Base-by-base conservation (phyloP, 805 yeast genomes). In the Zygoascus flipseniorum region DNA sequence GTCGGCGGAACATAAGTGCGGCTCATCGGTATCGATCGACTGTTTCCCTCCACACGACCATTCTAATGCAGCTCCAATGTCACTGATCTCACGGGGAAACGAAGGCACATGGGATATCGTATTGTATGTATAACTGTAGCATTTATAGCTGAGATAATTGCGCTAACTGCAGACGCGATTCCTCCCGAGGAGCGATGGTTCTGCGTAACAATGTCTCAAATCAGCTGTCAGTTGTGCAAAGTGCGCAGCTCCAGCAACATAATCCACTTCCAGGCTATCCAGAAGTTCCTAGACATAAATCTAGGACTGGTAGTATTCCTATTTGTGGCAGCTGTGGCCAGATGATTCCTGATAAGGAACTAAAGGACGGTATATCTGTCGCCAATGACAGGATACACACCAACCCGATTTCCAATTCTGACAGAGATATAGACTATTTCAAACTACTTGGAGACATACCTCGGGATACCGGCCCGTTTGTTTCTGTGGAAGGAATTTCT, bases 251-350 rank as follows among this genome's bases (percentile, higher is more conserved):
- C 13, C 39, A n/a, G 16, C 39, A 35, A 8, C 39, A 35, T 13
- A 13, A 13, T 13, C 39, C 39, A 35, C 31, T 31, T 18, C 18
- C n/a, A 2, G 41, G 20, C n/a, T 31, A 20, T 14, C 16, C n/a
- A 11, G 23, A 26, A n/a, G 20, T 31, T 32, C n/a, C 41, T 31
- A 16, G 26, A 4, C 9, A 10, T 9, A 28, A 46, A 4, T 14
- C 42, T 3, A 13, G 14, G 19, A 46, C 16, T 31, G 26, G 11
- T 16, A 11, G 19, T 39, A 18, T 14, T 26, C 5, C 43, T 8
- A 47, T 47, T n/a, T 57, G 61, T 41, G 18, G 54, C 5, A n/a
- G 31, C 11, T 56, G 61, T 52, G 59, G 61, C 8, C 60, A 54
- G 52, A 5, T 35, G 14, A 19, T 57, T 11, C 48, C 50, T 2